Base-by-base conservation (phyloP, 768 basidiomycete genomes). In the Pisolithus albus region DNA sequence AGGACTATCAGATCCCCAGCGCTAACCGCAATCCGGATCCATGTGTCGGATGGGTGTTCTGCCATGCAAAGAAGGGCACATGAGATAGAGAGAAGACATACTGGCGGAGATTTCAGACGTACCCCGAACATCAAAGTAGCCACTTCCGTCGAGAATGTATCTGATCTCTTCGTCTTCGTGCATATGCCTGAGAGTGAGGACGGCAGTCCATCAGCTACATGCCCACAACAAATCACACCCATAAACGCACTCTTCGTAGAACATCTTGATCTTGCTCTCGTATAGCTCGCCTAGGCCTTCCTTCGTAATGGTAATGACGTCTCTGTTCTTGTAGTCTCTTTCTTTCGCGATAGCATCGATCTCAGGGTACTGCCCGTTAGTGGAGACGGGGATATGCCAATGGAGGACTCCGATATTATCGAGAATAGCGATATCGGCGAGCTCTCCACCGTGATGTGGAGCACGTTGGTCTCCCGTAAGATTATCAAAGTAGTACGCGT, bases 111-210 rank as follows among this genome's bases (percentile, higher is more conserved):
- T 24, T 7, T n/a, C 26, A 16, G 13, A 13, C 81, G 45, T 59
- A 88, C 88, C 87, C 56, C 91, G 77, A 38, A 95, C 79, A 59
- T 95, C 93, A 64, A 95, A 95, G 74, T 83, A 95, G 0, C 91
- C 92, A 45, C 80, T 82, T 18, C 93, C 93, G 4, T 78, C 77
- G 28, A 90, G 75, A 57, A 92, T 80, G 62, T 87, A 95, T 5
- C 92, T 77, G 62, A 93, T 94, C 71, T 94, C 92, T 64, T 97
- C 92, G 59, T 95, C 92, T 67, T 94, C 92, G 60, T 95, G 92
- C 74, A 94, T 78, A 62, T 94, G 92, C 63, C 87, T 89, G 61
- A 18, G 13, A 32, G 13, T 7, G 21, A 23, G 21, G n/a, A 15
- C 26, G 39, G 45, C 32, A 21, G 36, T 16, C 11, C 44, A 39